A percentile compares a stretch with the other conserved stretches of the same genome.
Conservation (phyloP, 2,329 filamentous ascomycete genomes). For the Nannizziopsis barbatae region DNA sequence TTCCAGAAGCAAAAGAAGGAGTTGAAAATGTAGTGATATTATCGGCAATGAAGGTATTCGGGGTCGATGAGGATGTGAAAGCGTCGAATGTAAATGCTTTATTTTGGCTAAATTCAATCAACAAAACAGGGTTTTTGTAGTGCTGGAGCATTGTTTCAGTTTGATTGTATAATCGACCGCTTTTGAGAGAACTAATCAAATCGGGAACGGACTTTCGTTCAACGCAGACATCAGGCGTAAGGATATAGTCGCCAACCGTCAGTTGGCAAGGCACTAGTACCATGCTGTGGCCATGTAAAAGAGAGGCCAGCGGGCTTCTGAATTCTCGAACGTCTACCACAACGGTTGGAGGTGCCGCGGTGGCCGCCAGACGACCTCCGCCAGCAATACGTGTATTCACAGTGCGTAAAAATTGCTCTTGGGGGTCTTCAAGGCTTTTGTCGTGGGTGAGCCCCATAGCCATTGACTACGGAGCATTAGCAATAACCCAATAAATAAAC, state of each 20-base stretch:
- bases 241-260: constrained; percentile 90
- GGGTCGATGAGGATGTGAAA: constrained; percentile 32
- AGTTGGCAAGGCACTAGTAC: constrained; percentile 87
- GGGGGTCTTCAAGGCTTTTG: constrained; percentile 61
- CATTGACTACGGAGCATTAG: constrained; percentile 50
- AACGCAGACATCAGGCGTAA: constrained; percentile 81
- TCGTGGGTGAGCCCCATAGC: constrained; percentile 72
- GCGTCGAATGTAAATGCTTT: constrained; percentile 92
- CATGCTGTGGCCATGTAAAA: constrained; percentile 81
- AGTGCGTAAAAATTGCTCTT: constrained; percentile 85
- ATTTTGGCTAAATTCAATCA: constrained; percentile 96
- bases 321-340: constrained; percentile 96
- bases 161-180: constrained; percentile 84
- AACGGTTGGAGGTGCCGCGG: constrained; percentile 75
- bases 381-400: constrained; percentile 95
- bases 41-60: constrained; percentile 37
- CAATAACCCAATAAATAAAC: not conserved
- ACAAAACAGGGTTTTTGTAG: constrained; percentile 78
- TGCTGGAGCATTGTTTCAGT: constrained; percentile 88
- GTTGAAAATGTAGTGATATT: constrained; percentile 43
- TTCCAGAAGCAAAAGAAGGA: constrained; percentile 47
- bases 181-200: constrained; percentile 80
- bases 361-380: constrained; percentile 72
- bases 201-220: constrained; percentile 91
- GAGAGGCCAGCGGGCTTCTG: constrained; percentile 77